Conservation (phyloP, 1,139 yeast species). For the Diutina scorzettiae region DNA sequence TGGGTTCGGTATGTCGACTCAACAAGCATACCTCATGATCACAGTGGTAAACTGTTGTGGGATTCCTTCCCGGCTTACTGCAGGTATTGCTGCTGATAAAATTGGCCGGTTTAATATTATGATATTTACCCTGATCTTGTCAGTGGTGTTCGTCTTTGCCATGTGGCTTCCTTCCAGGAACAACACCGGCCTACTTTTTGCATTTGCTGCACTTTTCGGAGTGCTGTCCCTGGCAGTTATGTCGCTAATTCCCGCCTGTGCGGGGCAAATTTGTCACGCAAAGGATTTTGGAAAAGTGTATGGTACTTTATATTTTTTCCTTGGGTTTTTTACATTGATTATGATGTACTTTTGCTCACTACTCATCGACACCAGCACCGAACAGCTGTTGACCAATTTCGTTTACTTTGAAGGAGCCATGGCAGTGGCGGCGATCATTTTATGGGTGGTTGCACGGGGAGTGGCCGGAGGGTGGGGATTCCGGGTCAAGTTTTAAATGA, state of each 20-base stretch:
- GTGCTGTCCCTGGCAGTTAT: slow-evolving; percentile 19
- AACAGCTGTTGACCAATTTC: neutral
- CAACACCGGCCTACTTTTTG: slow-evolving; percentile 12
- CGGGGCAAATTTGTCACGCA: slow-evolving; percentile 6
- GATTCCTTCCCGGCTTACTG: slow-evolving; percentile 31
- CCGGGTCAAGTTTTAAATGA: neutral
- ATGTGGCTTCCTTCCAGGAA: slow-evolving; percentile 33
- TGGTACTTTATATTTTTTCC: neutral
- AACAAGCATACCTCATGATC: slow-evolving; percentile 12
- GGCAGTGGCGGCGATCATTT: neutral
- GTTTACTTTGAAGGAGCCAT: neutral
- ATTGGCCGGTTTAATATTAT: slow-evolving; percentile 25
- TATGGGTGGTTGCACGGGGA: neutral
- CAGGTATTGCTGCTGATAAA: slow-evolving; percentile 20
- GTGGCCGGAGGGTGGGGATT: neutral
- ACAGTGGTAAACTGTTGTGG: slow-evolving; percentile 36
- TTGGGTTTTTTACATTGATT: neutral
- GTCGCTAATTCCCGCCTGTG: slow-evolving; percentile 19
- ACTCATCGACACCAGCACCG: neutral
- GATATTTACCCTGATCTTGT: slow-evolving; percentile 25
- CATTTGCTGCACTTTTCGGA: slow-evolving; percentile 19
- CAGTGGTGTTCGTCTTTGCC: slow-evolving; percentile 27
- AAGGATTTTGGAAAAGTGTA: neutral
- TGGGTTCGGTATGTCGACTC: slow-evolving; percentile 6
- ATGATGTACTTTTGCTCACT: neutral